Percentiles rank a stretch among this genome's conserved stretches.
Evolutionary conservation across 257 asterid genomes (phyloP).

Genomic region (Euphrasia confusa): DNA sequence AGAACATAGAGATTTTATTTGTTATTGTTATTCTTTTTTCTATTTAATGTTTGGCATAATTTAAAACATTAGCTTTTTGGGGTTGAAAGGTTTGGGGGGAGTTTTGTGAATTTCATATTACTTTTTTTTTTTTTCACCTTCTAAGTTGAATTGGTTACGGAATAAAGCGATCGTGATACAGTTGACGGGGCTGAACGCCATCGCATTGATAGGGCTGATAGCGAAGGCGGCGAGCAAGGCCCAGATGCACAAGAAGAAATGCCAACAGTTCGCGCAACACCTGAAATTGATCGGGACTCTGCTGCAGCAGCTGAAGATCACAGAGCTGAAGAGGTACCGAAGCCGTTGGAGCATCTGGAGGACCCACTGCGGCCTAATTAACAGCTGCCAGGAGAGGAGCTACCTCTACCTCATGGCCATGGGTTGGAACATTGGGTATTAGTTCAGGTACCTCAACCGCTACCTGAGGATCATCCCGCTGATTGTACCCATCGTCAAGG

Average conservation of each 20-base stretch:
- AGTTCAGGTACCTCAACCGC: conserved; percentile 59
- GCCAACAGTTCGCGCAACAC: conserved; percentile 62
- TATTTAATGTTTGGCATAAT: too few relatives aligned
- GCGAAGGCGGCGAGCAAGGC: conserved; percentile 67
- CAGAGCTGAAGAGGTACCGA: conserved; percentile 57
- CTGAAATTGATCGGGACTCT: conserved; percentile 72
- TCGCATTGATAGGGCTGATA: conserved; percentile 47
- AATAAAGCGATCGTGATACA: conserved; percentile 42
- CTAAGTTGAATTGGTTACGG: too few relatives aligned
- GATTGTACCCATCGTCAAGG: conserved; percentile 69
- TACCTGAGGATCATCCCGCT: conserved; percentile 75
- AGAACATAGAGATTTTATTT: too few relatives aligned
- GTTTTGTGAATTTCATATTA: too few relatives aligned
- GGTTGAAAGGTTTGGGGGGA: too few relatives aligned
- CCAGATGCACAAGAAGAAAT: conserved; percentile 60
- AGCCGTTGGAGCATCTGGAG: conserved; percentile 79
- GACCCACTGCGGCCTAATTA: conserved; percentile 66
- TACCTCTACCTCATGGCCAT: conserved; percentile 68
- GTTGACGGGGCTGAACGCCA: conserved; percentile 49
- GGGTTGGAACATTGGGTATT: conserved; percentile 88
- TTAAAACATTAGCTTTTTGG: too few relatives aligned
- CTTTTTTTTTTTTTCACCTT: too few relatives aligned
- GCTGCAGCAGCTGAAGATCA: conserved; percentile 67
- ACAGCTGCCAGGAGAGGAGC: conserved; percentile 75
- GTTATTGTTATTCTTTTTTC: too few relatives aligned